Evolutionary conservation across 495 filamentous ascomycete species (phyloP).

Genomic region (Poronia punctata): DNA sequence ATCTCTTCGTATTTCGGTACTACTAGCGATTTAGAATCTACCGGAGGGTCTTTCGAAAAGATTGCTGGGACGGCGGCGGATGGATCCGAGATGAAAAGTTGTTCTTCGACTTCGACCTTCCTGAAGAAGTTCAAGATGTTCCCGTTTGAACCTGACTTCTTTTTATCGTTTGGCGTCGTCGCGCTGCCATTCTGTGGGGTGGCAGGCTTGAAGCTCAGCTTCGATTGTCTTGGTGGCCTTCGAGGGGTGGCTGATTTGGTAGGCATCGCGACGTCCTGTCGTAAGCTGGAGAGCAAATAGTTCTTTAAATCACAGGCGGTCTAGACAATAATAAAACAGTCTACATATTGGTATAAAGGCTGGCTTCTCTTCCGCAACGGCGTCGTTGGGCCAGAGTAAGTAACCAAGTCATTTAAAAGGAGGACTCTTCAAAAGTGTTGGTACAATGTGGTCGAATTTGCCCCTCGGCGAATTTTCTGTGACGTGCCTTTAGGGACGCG

Average conservation of each 20-base stretch:
- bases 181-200: conserved; percentile 1
- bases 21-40: neutral
- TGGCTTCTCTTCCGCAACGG: too few species aligned
- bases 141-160: conserved; percentile 44
- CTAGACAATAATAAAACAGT: neutral
- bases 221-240: conserved; percentile 15
- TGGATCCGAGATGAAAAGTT: conserved; percentile 19
- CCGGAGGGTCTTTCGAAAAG: too few species aligned
- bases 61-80: conserved; percentile 2
- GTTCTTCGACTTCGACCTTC: conserved; percentile 28
- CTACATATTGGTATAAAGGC: too few species aligned
- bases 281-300: neutral
- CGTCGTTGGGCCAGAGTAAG: too few species aligned
- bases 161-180: conserved; percentile 12
- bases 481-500: conserved; percentile 4
- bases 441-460: neutral
- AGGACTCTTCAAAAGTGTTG: neutral
- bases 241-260: conserved; percentile 16
- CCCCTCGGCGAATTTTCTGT: conserved; percentile 7
- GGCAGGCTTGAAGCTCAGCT: conserved; percentile 17
- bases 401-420: too few species aligned
- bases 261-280: conserved; percentile 7
- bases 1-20: conserved; percentile 16
- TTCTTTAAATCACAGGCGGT: neutral
- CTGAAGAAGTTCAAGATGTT: conserved; percentile 53